Conservation (phyloP, 495 filamentous ascomycete genomes). For the Lasiosphaeria miniovina region DNA sequence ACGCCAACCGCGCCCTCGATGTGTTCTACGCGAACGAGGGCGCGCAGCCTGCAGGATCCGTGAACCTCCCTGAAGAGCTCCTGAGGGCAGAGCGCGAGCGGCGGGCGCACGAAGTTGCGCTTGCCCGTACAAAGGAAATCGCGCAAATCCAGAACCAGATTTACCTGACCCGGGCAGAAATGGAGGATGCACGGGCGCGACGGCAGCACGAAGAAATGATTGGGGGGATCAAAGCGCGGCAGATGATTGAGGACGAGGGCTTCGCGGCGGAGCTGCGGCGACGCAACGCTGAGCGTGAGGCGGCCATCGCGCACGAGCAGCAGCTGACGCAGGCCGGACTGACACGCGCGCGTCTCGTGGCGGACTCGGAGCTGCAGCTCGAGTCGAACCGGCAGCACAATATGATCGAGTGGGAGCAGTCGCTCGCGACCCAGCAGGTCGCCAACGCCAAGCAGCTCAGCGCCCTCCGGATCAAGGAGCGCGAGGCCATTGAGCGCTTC, state of each 20-base stretch:
- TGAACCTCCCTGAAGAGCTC: conserved; percentile 44
- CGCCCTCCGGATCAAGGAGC: conserved; percentile 37
- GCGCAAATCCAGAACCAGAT: conserved; percentile 43
- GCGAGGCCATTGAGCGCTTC: conserved; percentile 40
- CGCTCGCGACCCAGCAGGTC: conserved; percentile 32
- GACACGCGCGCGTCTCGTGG: conserved; percentile 35
- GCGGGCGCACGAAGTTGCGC: conserved; percentile 32
- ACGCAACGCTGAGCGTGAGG: conserved; percentile 27
- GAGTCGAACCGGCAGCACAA: conserved; percentile 34
- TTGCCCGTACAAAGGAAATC: conserved; percentile 41
- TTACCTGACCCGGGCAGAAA: conserved; percentile 39
- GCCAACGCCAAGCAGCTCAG: conserved; percentile 39
- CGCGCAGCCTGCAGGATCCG: conserved; percentile 42
- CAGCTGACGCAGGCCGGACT: conserved; percentile 38
- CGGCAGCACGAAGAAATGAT: conserved; percentile 38
- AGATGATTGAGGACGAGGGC: conserved; percentile 23
- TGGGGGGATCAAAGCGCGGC: conserved; percentile 29
- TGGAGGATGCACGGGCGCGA: conserved; percentile 42
- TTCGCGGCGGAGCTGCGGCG: conserved; percentile 27
- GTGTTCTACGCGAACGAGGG: conserved; percentile 48
- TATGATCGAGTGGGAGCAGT: conserved; percentile 38
- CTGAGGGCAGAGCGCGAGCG: conserved; percentile 44
- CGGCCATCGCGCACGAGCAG: conserved; percentile 37
- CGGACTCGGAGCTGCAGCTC: conserved; percentile 38
- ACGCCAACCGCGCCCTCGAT: conserved; percentile 41